These are phyloP conservation scores for Vaccinium corymbosum DNA, from an alignment of 148 eudicot species.

Conservation along the genomic window DNA sequence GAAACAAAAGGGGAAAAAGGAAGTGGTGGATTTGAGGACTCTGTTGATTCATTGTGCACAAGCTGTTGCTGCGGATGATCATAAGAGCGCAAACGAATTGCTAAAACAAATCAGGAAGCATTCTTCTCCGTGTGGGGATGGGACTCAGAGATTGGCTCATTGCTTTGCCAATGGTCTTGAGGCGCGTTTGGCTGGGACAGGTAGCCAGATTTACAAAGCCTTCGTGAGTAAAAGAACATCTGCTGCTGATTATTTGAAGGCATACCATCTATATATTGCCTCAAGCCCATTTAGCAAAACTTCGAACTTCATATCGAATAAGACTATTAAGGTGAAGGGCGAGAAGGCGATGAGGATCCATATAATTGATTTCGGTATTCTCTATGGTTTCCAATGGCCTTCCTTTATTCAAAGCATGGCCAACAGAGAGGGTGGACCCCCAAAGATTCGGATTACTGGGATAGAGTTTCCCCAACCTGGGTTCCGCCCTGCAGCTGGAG, in stretches of 20 bases:
- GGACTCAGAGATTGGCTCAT: conserved; percentile 34
- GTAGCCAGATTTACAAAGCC: conserved; percentile 29
- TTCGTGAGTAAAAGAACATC: conserved; percentile 16
- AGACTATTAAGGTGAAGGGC: conserved; percentile 20
- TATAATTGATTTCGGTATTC: conserved; percentile 35
- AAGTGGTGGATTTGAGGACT: conserved; percentile 37
- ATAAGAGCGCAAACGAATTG: conserved; percentile 21
- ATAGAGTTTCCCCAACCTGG: conserved; percentile 35
- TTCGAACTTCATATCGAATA: conserved; percentile 30
- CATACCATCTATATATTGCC: conserved; percentile 29
- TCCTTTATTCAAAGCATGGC: conserved; percentile 27
- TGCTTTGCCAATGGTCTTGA: conserved; percentile 36
- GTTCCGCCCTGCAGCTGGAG: conserved; percentile 31
- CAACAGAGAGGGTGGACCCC: conserved; percentile 28
- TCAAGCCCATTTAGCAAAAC: conserved; percentile 32
- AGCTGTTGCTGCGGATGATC: conserved; percentile 34
- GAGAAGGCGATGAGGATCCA: conserved; percentile 23
- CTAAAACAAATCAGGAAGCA: conserved; percentile 33
- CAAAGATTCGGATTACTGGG: conserved; percentile 35
- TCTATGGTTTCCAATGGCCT: conserved; percentile 44
- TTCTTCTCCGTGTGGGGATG: conserved; percentile 31
- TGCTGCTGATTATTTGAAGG: conserved; percentile 37
- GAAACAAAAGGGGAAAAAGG: conserved; percentile 32
- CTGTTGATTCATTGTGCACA: conserved; percentile 33
- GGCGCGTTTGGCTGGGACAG: conserved; percentile 42